Evolutionary conservation across 805 yeast genomes (phyloP).

Genomic region (Saturnispora silvae): DNA sequence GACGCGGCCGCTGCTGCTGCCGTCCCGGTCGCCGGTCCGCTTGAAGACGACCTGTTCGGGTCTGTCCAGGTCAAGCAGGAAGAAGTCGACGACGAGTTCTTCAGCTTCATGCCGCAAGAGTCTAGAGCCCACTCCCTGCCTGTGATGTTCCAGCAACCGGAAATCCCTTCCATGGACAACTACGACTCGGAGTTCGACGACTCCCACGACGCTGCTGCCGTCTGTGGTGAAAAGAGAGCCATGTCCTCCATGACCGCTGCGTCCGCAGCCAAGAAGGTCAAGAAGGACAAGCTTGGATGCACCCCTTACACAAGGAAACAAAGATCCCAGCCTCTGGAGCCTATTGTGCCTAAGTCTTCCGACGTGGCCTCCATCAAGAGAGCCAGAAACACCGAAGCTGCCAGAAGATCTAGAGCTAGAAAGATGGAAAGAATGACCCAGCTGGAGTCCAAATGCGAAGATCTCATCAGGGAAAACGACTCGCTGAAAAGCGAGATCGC

Average conservation of each 20-base stretch:
- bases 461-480: constrained; percentile 46
- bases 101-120: constrained; percentile 3
- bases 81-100: neutral
- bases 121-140: constrained; percentile 10
- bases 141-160: constrained; percentile 5
- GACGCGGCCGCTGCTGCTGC: constrained; percentile 18
- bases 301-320: constrained; percentile 71
- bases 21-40: too few relatives aligned
- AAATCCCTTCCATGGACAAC: neutral
- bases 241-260: constrained; percentile 14
- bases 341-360: constrained; percentile 45
- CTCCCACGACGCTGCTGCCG: neutral
- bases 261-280: constrained; percentile 13
- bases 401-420: constrained; percentile 89
- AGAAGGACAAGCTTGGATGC: constrained; percentile 64
- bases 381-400: constrained; percentile 97
- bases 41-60: too few relatives aligned
- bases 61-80: neutral
- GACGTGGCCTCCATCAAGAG: constrained; percentile 77
- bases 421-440: constrained; percentile 81
- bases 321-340: constrained; percentile 60
- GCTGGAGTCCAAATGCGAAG: constrained; percentile 68
- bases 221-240: constrained; percentile 15
- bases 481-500: constrained; percentile 53
- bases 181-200: neutral